Conservation (phyloP, 179 eudicot genomes). For the Patellifolia procumbens region DNA sequence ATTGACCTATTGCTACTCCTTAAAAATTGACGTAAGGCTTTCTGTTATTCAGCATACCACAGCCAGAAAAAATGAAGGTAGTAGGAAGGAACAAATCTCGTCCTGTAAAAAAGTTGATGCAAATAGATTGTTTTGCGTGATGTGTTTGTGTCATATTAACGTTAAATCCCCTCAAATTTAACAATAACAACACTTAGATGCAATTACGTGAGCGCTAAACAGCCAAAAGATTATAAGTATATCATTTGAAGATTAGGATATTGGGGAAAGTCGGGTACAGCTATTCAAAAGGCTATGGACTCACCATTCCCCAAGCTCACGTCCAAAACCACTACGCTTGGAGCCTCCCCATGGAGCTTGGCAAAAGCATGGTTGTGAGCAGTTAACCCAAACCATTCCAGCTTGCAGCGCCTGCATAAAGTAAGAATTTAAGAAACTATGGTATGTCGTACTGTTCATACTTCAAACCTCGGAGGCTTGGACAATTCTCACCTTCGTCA, state of each 20-base stretch:
- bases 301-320: conserved; percentile 98
- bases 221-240: neutral
- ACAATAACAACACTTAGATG: neutral
- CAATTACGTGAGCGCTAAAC: neutral
- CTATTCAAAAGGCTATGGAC: conserved; percentile 1
- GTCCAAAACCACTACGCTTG: conserved; percentile 98
- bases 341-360: conserved; percentile 99
- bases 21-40: neutral
- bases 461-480: neutral
- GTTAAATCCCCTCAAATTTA: neutral
- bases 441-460: neutral
- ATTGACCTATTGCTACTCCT: neutral
- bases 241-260: neutral
- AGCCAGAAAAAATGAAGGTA: neutral
- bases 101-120: neutral
- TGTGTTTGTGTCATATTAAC: neutral
- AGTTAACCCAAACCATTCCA: conserved; percentile 96
- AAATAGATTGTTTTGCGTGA: neutral
- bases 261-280: neutral
- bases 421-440: neutral
- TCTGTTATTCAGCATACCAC: neutral
- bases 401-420: conserved; percentile 57
- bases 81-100: neutral
- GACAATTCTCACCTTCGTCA: conserved; percentile 68
- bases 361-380: conserved; percentile 98